Conservation (phyloP, 1,284 basidiomycete genomes). For the Anthracocystis setariae region DNA sequence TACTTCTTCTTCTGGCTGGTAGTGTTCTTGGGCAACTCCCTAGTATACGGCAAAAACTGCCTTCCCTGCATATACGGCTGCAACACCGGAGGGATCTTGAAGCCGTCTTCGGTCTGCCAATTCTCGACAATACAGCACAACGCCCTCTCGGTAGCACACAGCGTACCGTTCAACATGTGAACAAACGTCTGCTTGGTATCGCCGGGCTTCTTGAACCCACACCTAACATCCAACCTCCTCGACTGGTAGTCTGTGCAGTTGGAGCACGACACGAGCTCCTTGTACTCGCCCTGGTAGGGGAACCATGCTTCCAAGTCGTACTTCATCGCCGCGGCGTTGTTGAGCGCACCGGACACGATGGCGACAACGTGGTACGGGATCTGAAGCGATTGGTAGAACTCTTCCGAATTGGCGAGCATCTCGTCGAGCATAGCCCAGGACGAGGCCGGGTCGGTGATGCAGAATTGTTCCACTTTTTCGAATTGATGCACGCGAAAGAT, state of each 20-base stretch:
- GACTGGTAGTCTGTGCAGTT: conserved; percentile 71
- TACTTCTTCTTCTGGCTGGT: conserved; percentile 74
- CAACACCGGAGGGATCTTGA: conserved; percentile 86
- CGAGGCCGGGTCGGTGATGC: conserved; percentile 83
- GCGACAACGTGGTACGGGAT: conserved; percentile 90
- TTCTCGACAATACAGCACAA: conserved; percentile 98
- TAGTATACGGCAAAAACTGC: conserved; percentile 88
- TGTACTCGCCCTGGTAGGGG: conserved; percentile 95
- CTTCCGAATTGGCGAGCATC: conserved; percentile 90
- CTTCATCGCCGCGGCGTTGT: conserved; percentile 96
- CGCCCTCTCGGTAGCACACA: conserved; percentile 95
- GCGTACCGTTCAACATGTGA: conserved; percentile 76
- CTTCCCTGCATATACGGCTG: conserved; percentile 96
- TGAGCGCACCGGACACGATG: conserved; percentile 96
- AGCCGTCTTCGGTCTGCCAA: conserved; percentile 93
- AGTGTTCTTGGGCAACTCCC: conserved; percentile 79
- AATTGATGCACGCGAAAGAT: conserved; percentile 99
- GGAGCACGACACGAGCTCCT: conserved; percentile 75
- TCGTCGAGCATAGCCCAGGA: conserved; percentile 93
- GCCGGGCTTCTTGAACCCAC: conserved; percentile 66
- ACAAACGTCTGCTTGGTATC: conserved; percentile 66
- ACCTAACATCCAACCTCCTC: conserved; percentile 62
- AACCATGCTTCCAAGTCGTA: conserved; percentile 99
- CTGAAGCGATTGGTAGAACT: conserved; percentile 92
- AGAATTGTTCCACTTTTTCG: conserved; percentile 96